Percentiles rank a stretch among this genome's conserved stretches.
These are phyloP conservation scores for Mallotus nudiflorus DNA, from an alignment of 345 rosid species.

Conservation along the genomic window DNA sequence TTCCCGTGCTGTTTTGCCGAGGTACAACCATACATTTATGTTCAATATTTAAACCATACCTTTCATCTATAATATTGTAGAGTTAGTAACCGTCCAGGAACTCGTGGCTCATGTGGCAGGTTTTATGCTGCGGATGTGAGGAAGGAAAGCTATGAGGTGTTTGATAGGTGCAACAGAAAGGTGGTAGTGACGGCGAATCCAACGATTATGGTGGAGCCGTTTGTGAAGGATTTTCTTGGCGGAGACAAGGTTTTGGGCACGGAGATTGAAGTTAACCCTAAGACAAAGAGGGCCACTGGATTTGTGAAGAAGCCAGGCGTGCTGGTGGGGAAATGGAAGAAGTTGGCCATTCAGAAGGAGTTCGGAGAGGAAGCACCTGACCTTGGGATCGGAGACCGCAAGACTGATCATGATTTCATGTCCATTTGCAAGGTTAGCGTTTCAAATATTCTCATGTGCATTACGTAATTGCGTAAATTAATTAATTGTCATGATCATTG, in stretches of 20 bases:
- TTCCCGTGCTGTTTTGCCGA: constrained; percentile 84
- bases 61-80: too few species aligned
- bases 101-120: constrained; percentile 33
- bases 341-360: constrained; percentile 66
- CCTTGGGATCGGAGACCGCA: constrained; percentile 82
- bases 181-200: constrained; percentile 98
- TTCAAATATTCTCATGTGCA: too few species aligned
- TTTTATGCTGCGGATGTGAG: constrained; percentile 92
- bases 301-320: constrained; percentile 89
- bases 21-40: constrained; percentile 32
- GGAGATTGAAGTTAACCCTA: constrained; percentile 82
- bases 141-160: constrained; percentile 74
- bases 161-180: constrained; percentile 77
- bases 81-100: too few species aligned
- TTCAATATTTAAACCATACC: too few species aligned
- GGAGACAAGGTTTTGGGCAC: constrained; percentile 93
- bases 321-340: constrained; percentile 68
- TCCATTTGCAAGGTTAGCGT: constrained; percentile 78
- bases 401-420: constrained; percentile 88
- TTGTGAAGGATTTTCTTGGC: constrained; percentile 84
- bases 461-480: too few species aligned
- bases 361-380: constrained; percentile 69
- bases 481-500: too few species aligned
- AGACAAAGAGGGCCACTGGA: constrained; percentile 77
- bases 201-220: constrained; percentile 85